Evolutionary conservation across 2,329 filamentous ascomycete genomes (phyloP).

Genomic region (Penicillium sp.): DNA sequence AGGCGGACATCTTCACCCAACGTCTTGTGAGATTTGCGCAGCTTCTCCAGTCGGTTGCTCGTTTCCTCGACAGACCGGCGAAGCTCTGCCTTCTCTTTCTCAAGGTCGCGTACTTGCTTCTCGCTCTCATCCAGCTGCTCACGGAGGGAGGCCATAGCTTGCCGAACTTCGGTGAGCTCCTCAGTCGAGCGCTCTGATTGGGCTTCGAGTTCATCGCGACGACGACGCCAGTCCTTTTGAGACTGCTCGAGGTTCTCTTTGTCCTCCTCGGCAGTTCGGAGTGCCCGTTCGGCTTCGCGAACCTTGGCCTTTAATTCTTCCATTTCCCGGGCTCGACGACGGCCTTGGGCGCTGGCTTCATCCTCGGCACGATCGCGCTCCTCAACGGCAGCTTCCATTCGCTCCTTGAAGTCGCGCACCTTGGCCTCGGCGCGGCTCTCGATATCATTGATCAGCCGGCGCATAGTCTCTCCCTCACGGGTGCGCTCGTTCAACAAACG

Average conservation of each 20-base stretch:
- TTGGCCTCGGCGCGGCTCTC: constrained; percentile 79
- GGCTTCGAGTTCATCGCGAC: constrained; percentile 74
- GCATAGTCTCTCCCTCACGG: constrained; percentile 92
- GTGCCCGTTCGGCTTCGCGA: constrained; percentile 77
- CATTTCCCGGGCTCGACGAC: constrained; percentile 76
- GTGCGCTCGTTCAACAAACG: constrained; percentile 83
- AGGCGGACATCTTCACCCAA: constrained; percentile 61
- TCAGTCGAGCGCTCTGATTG: constrained; percentile 67
- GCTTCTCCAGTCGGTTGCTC: constrained; percentile 74
- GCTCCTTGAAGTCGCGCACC: constrained; percentile 83
- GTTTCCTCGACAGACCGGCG: constrained; percentile 76
- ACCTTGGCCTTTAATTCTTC: constrained; percentile 81
- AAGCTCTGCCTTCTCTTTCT: constrained; percentile 78
- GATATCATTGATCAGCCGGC: constrained; percentile 80
- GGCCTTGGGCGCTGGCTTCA: constrained; percentile 75
- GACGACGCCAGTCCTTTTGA: constrained; percentile 72
- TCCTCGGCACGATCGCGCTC: constrained; percentile 92
- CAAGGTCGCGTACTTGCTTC: constrained; percentile 76
- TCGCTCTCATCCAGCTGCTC: constrained; percentile 86
- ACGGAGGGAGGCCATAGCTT: constrained; percentile 75
- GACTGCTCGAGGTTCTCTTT: constrained; percentile 74
- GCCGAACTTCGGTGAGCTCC: constrained; percentile 74
- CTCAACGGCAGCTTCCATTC: constrained; percentile 87
- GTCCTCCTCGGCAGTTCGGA: constrained; percentile 71
- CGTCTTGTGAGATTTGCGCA: constrained; percentile 67